These are phyloP conservation scores for Pharus latifolius DNA, from an alignment of 176 grass and related monocot genomes.

Conservation along the genomic window DNA sequence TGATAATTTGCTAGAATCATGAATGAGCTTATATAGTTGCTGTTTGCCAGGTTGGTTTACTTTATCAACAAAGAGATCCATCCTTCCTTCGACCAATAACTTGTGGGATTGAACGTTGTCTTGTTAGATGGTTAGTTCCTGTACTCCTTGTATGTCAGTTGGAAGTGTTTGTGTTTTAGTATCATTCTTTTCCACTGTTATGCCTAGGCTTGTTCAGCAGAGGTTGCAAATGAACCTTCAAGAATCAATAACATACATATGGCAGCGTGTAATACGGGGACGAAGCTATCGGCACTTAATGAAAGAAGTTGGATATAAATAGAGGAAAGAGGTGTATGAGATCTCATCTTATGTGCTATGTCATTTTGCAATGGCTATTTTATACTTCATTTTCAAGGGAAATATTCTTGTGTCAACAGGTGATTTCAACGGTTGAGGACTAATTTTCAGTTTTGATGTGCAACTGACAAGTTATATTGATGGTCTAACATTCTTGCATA, in stretches of 20 bases:
- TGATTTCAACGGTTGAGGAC: neutral
- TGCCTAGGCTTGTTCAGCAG: conserved; percentile 78
- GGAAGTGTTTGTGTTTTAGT: neutral
- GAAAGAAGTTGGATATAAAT: conserved; percentile 92
- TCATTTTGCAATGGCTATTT: neutral
- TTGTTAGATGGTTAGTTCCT: conserved; percentile 75
- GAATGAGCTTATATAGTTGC: neutral
- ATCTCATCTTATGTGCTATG: neutral
- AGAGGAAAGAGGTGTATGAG: conserved; percentile 20
- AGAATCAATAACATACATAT: conserved; percentile 51
- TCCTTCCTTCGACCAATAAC: conserved; percentile 79
- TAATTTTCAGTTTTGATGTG: conserved; percentile 8
- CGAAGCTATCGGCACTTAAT: conserved; percentile 91
- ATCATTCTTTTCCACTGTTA: neutral
- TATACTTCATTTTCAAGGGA: neutral
- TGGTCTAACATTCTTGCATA: neutral
- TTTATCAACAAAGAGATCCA: conserved; percentile 87
- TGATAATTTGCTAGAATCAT: neutral
- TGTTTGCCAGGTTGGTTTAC: conserved; percentile 73
- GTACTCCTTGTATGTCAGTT: neutral
- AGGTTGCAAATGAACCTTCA: conserved; percentile 61
- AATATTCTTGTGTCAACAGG: neutral
- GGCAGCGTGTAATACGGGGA: conserved; percentile 70
- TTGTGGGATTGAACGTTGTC: conserved; percentile 77
- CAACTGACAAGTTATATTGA: neutral